These are phyloP conservation scores for Verticillium zaregamsianum DNA, from an alignment of 2,329 filamentous ascomycete genomes.

Conservation along the genomic window DNA sequence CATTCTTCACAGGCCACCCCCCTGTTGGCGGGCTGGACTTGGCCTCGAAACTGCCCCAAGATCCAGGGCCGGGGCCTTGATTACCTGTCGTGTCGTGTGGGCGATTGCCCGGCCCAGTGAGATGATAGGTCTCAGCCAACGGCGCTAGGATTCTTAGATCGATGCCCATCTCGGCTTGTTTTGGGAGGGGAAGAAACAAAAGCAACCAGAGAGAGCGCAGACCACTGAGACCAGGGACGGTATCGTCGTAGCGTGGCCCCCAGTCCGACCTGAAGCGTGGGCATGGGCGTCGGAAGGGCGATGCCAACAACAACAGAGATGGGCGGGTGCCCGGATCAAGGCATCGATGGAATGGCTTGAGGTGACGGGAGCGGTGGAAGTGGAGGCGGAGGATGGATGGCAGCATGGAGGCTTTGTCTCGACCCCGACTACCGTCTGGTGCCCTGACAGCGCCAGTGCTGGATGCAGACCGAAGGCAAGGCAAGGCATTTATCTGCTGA, in stretches of 20 bases:
- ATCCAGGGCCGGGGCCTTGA: neutral
- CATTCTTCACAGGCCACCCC: neutral
- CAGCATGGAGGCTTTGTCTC: neutral
- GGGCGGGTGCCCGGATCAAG: neutral
- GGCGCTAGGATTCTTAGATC: neutral
- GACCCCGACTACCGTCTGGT: neutral
- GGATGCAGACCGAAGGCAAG: neutral
- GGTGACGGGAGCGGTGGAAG: neutral
- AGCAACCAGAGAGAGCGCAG: neutral
- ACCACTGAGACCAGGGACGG: neutral
- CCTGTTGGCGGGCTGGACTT: neutral
- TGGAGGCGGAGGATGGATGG: neutral
- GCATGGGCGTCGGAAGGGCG: neutral
- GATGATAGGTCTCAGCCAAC: slow-evolving; percentile 2
- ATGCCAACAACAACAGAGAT: neutral
- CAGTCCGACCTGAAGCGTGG: neutral
- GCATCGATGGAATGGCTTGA: neutral
- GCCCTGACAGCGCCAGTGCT: neutral
- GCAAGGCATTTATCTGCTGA: too few relatives aligned
- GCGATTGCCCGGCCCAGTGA: neutral
- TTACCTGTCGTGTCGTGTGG: neutral
- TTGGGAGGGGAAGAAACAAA: slow-evolving; percentile 1
- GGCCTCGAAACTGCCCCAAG: neutral
- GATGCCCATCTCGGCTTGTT: slow-evolving; percentile 5
- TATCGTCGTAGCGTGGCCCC: neutral